Base-by-base conservation (phyloP, 768 basidiomycete genomes). In the Dioszegia hungarica region DNA sequence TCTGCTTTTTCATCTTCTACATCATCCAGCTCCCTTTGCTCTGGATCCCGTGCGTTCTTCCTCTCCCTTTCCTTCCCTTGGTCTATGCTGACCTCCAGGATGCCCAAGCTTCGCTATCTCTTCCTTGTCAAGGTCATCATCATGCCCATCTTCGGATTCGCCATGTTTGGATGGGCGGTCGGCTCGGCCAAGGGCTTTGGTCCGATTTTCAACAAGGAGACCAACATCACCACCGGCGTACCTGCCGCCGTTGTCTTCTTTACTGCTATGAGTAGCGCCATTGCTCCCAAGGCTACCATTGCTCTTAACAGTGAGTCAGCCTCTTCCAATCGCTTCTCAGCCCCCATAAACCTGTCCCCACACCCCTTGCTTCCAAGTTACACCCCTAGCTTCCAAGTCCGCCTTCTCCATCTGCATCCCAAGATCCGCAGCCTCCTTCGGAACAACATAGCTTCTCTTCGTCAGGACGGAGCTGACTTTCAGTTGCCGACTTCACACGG, bases 401-500 rank as follows among this genome's bases (percentile, higher is more conserved):
- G n/a, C n/a, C n/a, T n/a, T n/a, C n/a, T n/a, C n/a, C n/a, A n/a
- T n/a, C n/a, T n/a, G n/a, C n/a, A n/a, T n/a, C n/a, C n/a, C n/a
- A n/a, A n/a, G n/a, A n/a, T n/a, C n/a, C n/a, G n/a, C n/a, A n/a
- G n/a, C n/a, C n/a, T n/a, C n/a, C n/a, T n/a, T n/a, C n/a, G n/a
- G n/a, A n/a, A n/a, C n/a, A n/a, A n/a, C n/a, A n/a, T n/a, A n/a
- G n/a, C n/a, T n/a, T n/a, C n/a, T n/a, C n/a, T n/a, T n/a, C n/a
- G n/a, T n/a, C n/a, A n/a, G n/a, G n/a, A n/a, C 37, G 9, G 3
- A 14, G 22, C 52, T 41, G 38, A 54, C 17, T 20, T 10, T 25
- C 29, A 54, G 52, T 54, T 41, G 52, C 52, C 52, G 66, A 70
- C 58, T 67, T 67, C 33, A 58, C 68, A 19, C 57, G 66, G n/a